Conservation (phyloP, 257 asterid genomes). For the Gentiana straminea region DNA sequence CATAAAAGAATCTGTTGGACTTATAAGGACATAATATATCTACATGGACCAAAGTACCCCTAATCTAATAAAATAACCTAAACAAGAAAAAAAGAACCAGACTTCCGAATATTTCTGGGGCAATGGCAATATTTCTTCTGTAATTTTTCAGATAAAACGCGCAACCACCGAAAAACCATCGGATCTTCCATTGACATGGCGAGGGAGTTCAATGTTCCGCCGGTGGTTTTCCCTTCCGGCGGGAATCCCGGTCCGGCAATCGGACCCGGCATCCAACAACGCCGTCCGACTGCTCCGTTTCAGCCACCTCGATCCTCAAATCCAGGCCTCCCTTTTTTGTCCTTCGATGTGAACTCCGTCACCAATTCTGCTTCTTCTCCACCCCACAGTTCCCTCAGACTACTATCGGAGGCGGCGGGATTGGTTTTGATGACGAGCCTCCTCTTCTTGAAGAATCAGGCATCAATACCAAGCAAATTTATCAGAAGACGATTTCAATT, state of each 20-base stretch:
- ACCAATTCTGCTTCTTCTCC: conserved; percentile 63
- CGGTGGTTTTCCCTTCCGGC: conserved; percentile 69
- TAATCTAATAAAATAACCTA: too few relatives aligned
- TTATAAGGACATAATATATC: too few relatives aligned
- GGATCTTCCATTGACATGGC: conserved; percentile 55
- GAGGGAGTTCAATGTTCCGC: conserved; percentile 77
- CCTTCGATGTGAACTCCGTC: conserved; percentile 69
- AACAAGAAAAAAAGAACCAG: too few relatives aligned
- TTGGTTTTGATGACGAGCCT: conserved; percentile 74
- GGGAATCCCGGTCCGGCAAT: conserved; percentile 38
- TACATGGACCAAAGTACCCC: too few relatives aligned
- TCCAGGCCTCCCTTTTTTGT: conserved; percentile 69
- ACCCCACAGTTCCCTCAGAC: conserved; percentile 46
- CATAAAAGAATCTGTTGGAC: too few relatives aligned
- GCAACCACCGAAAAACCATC: conserved; percentile 1
- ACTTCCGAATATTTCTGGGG: too few relatives aligned
- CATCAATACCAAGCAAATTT: conserved; percentile 75
- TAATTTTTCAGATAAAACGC: too few relatives aligned
- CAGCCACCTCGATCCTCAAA: conserved; percentile 67
- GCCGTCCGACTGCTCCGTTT: conserved; percentile 88
- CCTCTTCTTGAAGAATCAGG: conserved; percentile 90
- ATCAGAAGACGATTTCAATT: conserved; percentile 59
- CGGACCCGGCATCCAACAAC: conserved; percentile 44
- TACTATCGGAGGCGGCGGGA: conserved; percentile 35
- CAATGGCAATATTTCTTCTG: too few relatives aligned